Evolutionary conservation across 2,329 filamentous ascomycete genomes (phyloP), one percentile per base, ranked within the genome.

Genomic region (Ceratocystiopsis brevicomis): DNA sequence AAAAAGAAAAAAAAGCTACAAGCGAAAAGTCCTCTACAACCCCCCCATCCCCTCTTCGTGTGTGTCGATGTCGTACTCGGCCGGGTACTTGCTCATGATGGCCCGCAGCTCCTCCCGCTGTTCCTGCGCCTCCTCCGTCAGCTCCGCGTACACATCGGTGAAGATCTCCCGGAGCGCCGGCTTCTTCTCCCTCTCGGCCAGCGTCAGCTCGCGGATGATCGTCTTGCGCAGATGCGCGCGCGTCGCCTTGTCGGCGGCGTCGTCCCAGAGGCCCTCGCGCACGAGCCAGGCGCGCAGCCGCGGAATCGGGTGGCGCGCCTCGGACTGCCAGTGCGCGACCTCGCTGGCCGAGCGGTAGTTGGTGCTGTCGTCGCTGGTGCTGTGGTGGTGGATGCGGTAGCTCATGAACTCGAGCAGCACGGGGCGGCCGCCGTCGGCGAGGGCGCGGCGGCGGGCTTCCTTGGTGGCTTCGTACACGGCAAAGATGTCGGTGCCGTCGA

Each of bases 351-450:
- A 86, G 10, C 90, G 81, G 63, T 98, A 98, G 0, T 90, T 88
- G 54, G 95, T 96, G 21, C 82, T 90, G 61, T 98, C 90, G 56
- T 98, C 90, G 0, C 81, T 90, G 0, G 90, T 98, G 60, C 85
- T 94, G 64, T 98, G 90, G 57, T 98, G 59, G 9, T 83, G 88
- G 38, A 96, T 87, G 16, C 90, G 85, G 62, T 98, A 98, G 21
- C 83, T 88, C 84, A 98, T 93, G 44, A 86, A 86, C 62, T 98
- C 90, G 37, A 98, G 80, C 10, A 98, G 65, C 0, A 98, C 73
- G 0, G 85, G 86, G 49, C 73, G 76, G 4, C 84, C 82, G n/a
- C 83, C 84, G 38, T 83, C 76, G 44, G 80, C 66, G 3, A 96
- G 68, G 0, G 88, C 87, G 54, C 88, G 73, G 40, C 73, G 69